These are phyloP conservation scores for Exserohilum rostratum DNA, from an alignment of 2,329 filamentous ascomycete genomes.

Conservation along the genomic window DNA sequence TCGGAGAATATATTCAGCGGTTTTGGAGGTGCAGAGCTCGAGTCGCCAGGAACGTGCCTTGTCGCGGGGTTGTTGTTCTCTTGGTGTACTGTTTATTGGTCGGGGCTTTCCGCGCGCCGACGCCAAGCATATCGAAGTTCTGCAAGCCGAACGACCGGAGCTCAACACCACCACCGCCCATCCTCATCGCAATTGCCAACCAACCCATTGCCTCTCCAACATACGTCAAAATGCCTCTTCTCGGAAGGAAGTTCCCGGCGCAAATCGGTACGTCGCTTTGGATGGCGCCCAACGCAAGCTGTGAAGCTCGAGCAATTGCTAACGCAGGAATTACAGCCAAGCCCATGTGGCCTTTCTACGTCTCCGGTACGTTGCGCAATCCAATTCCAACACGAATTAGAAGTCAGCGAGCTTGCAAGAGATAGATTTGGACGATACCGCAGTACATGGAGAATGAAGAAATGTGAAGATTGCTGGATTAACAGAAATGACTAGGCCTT, in stretches of 20 bases:
- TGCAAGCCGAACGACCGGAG: slow-evolving; percentile 25
- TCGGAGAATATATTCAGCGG: background rate
- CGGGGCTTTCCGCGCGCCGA: slow-evolving; percentile 30
- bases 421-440: slow-evolving; percentile 14
- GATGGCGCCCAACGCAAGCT: slow-evolving; percentile 3
- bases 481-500: slow-evolving; percentile 62
- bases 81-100: slow-evolving; percentile 22
- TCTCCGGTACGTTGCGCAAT: slow-evolving; percentile 74
- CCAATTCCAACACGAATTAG: background rate
- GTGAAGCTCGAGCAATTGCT: slow-evolving; percentile 27
- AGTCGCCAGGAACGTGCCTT: slow-evolving; percentile 1
- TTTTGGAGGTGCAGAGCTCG: background rate
- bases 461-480: slow-evolving; percentile 14
- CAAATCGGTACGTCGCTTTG: slow-evolving; percentile 53
- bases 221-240: slow-evolving; percentile 51
- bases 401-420: background rate
- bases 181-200: slow-evolving; percentile 39
- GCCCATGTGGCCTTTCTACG: slow-evolving; percentile 93
- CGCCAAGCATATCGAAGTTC: slow-evolving; percentile 39
- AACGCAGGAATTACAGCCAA: slow-evolving; percentile 65
- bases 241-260: slow-evolving; percentile 60
- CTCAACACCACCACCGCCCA: slow-evolving; percentile 33
- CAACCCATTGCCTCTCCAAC: slow-evolving; percentile 40
- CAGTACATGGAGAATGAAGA: background rate
- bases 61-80: slow-evolving; percentile 23